Conservation (phyloP, 2,329 filamentous ascomycete genomes). For the Penicillium sp. region DNA sequence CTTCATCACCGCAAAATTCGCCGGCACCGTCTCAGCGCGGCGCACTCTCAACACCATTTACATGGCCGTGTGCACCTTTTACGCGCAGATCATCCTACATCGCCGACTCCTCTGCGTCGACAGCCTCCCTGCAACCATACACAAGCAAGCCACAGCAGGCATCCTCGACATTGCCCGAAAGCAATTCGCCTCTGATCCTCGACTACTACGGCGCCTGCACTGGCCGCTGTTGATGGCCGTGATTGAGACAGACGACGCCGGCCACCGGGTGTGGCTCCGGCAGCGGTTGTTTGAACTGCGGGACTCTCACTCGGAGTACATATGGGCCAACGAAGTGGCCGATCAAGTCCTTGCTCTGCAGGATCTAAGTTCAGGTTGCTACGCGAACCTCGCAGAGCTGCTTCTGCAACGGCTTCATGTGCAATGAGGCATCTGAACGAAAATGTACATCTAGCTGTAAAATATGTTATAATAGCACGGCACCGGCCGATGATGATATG, state of each 20-base stretch:
- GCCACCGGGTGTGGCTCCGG: constrained; percentile 35
- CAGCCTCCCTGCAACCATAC: constrained; percentile 22
- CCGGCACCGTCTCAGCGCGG: constrained; percentile 30
- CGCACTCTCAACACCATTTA: constrained; percentile 41
- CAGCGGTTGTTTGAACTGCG: constrained; percentile 34
- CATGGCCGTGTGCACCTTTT: constrained; percentile 38
- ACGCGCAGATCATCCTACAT: constrained; percentile 37
- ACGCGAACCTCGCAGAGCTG: constrained; percentile 32
- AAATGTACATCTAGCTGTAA: constrained; percentile 19
- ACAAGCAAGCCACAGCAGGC: constrained; percentile 32
- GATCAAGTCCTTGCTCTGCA: constrained; percentile 33
- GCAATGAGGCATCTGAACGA: constrained; percentile 8
- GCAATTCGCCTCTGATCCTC: constrained; percentile 34
- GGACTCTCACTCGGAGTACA: constrained; percentile 33
- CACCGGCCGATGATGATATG: neutral
- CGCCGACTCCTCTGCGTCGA: constrained; percentile 33
- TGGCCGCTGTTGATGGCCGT: constrained; percentile 39
- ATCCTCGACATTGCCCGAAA: constrained; percentile 39
- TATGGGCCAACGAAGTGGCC: constrained; percentile 33
- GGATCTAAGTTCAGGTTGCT: constrained; percentile 25
- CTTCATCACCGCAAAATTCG: constrained; percentile 38
- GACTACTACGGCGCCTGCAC: constrained; percentile 34
- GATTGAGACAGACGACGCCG: constrained; percentile 34
- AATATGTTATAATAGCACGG: constrained; percentile 18
- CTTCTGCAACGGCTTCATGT: constrained; percentile 24